These are phyloP conservation scores for Taphrina communis DNA, from an alignment of 1,139 yeast genomes.

Conservation along the genomic window DNA sequence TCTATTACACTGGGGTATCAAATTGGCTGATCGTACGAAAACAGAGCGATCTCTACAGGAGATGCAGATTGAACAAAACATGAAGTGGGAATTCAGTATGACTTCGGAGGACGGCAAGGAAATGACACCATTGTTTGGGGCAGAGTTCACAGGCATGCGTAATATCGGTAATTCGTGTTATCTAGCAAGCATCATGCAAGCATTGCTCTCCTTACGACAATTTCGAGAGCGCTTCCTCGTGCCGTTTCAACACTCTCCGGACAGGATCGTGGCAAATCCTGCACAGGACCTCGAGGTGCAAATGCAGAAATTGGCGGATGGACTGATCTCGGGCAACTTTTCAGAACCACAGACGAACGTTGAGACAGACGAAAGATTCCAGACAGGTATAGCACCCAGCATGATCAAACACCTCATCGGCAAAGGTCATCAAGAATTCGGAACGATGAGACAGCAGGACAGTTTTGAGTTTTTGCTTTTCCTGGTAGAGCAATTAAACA, in stretches of 20 bases:
- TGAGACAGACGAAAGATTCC: slow-evolving; percentile 59
- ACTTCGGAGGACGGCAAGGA: slow-evolving; percentile 73
- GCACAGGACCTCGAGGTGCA: slow-evolving; percentile 71
- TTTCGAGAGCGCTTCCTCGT: slow-evolving; percentile 50
- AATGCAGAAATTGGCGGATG: slow-evolving; percentile 77
- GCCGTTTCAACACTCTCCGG: slow-evolving; percentile 38
- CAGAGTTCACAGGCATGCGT: slow-evolving; percentile 76
- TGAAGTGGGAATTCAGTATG: slow-evolving; percentile 90
- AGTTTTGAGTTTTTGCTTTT: slow-evolving; percentile 85
- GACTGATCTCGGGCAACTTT: slow-evolving; percentile 75
- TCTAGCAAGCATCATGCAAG: slow-evolving; percentile 78
- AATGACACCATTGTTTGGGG: slow-evolving; percentile 68
- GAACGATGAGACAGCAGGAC: slow-evolving; percentile 90
- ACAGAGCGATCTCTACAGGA: slow-evolving; percentile 89
- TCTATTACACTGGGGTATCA: slow-evolving; percentile 70
- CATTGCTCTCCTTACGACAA: slow-evolving; percentile 60
- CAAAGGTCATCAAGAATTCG: slow-evolving; percentile 76
- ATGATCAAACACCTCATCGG: slow-evolving; percentile 80
- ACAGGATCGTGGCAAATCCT: slow-evolving; percentile 57
- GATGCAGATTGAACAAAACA: slow-evolving; percentile 86
- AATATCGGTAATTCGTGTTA: slow-evolving; percentile 95
- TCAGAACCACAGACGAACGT: slow-evolving; percentile 58
- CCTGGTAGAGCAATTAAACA: slow-evolving; percentile 59
- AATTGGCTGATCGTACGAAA: slow-evolving; percentile 61
- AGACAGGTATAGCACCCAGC: slow-evolving; percentile 76